A percentile compares a stretch with the other conserved stretches of the same genome.
Evolutionary conservation across 2,329 filamentous ascomycete species (phyloP).

Genomic region (Fusarium pilosicola): DNA sequence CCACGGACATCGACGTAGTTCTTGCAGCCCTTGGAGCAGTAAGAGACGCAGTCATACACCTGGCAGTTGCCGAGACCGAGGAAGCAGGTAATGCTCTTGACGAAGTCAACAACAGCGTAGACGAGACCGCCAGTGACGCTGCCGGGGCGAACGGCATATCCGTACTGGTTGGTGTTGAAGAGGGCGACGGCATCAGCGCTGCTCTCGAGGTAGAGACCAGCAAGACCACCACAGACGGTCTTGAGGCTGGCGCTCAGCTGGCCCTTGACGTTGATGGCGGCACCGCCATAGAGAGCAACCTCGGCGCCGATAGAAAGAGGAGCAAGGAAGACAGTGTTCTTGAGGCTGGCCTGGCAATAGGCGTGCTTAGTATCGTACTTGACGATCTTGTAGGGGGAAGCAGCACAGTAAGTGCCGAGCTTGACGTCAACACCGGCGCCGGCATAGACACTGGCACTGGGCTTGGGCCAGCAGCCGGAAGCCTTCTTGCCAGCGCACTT

Average conservation of each 20-base stretch:
- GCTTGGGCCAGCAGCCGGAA: conserved; percentile 49
- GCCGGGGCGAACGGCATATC: conserved; percentile 42
- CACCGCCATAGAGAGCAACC: conserved; percentile 40
- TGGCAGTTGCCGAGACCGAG: conserved; percentile 47
- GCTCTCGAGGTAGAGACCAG: conserved; percentile 47
- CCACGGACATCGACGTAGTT: conserved; percentile 51
- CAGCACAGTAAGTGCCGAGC: conserved; percentile 49
- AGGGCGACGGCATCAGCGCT: conserved; percentile 48
- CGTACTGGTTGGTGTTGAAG: conserved; percentile 52
- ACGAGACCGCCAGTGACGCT: conserved; percentile 43
- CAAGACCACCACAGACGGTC: conserved; percentile 46
- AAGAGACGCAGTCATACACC: conserved; percentile 52
- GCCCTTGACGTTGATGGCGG: conserved; percentile 39
- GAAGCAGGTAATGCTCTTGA: conserved; percentile 43
- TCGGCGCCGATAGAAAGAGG: conserved; percentile 43
- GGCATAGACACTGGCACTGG: conserved; percentile 40
- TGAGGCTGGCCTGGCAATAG: conserved; percentile 50
- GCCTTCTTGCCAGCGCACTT: conserved; percentile 44
- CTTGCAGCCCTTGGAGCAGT: conserved; percentile 51
- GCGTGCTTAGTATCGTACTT: conserved; percentile 48
- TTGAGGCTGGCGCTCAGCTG: conserved; percentile 47
- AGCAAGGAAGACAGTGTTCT: conserved; percentile 50
- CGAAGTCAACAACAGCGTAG: conserved; percentile 39
- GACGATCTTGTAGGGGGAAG: conserved; percentile 50
- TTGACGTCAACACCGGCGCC: conserved; percentile 36